Base-by-base conservation (phyloP, 2,329 filamentous ascomycete genomes). In the Trichoderma simmonsii region DNA sequence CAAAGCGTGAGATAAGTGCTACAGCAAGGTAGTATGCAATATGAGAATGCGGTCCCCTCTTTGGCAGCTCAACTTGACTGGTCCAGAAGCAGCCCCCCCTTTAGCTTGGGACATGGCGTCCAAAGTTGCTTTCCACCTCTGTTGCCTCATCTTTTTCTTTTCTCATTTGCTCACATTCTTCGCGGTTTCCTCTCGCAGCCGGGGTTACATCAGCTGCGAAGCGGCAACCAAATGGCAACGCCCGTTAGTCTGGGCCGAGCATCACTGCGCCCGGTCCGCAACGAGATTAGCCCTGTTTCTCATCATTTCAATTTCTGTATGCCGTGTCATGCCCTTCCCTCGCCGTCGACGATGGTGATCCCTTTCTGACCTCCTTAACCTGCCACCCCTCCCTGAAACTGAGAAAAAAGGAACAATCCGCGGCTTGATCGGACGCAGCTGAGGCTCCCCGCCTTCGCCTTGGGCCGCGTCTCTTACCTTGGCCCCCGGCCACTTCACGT, bases 201-300 rank as follows among this genome's bases (percentile, higher is more conserved):
- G n/a, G 67, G 67, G 67, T 62, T 24, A 62, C 56, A 70, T 70
- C 67, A 70, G 67, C 57, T 70, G 67, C 39, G 28, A 70, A 26
- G 67, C 66, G 56, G 39, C 57, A 69, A 36, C 36, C 26, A 69
- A 28, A 61, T 14, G 48, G 48, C 56, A 39, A 36, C 67, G 71
- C 71, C 71, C 71, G 66, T 71, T 71, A 21, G 48, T 39, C 57
- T 72, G 21, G 63, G 30, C 54, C 61, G 59, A 57, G 63, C 32
- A 64, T 56, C 51, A 61, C 71, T 56, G 51, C 71, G 71, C 71
- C 60, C 43, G 59, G 59, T 43, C 67, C 68, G 71, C 71, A 70
- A 67, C 57, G 64, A 73, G 71, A 75, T 74, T 74, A 72, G 73
- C 18, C 51, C 68, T 67, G 73, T 73, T 73, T 73, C 73, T 73